These are phyloP conservation scores for Linderina pennispora DNA, from an alignment of 192 early-diverging fungal species.

Conservation along the genomic window DNA sequence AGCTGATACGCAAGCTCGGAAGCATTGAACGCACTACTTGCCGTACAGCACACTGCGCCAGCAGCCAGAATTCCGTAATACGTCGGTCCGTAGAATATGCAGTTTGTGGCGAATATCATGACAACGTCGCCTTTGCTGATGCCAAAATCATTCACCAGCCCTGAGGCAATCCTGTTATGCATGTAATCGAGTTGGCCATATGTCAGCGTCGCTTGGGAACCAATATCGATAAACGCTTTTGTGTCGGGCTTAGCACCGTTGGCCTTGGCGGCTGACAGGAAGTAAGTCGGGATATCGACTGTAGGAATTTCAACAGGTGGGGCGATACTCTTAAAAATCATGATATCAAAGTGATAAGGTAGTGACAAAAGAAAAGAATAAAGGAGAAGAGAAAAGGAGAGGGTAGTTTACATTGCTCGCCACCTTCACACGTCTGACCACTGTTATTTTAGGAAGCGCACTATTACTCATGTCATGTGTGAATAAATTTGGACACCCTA, in stretches of 20 bases:
- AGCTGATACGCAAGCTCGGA: slow-evolving; percentile 71
- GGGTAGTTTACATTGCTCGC: too few species aligned
- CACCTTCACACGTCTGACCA: too few species aligned
- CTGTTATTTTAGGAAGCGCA: too few species aligned
- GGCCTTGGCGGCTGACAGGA: slow-evolving; percentile 7
- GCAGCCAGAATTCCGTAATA: slow-evolving; percentile 19
- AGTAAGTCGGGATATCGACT: slow-evolving; percentile 18
- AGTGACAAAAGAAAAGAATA: too few species aligned
- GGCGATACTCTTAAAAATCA: slow-evolving; percentile 33
- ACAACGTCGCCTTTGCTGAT: slow-evolving; percentile 13
- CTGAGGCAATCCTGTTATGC: slow-evolving; percentile 15
- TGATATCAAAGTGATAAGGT: too few species aligned
- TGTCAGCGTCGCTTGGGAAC: slow-evolving; percentile 7
- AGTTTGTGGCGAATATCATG: slow-evolving; percentile 26
- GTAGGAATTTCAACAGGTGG: slow-evolving; percentile 20
- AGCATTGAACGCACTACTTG: slow-evolving; percentile 47
- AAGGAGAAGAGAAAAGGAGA: too few species aligned
- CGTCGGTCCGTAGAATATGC: slow-evolving; percentile 18
- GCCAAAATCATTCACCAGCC: slow-evolving; percentile 12
- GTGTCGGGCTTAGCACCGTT: slow-evolving; percentile 5
- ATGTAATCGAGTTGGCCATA: slow-evolving; percentile 7
- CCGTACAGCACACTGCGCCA: slow-evolving; percentile 25
- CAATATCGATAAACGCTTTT: slow-evolving; percentile 16
- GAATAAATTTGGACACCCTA: too few species aligned
- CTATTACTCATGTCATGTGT: too few species aligned